phyloP scores from a whole-genome alignment of 306 rosid species.

The Citrullus amarus region DNA sequence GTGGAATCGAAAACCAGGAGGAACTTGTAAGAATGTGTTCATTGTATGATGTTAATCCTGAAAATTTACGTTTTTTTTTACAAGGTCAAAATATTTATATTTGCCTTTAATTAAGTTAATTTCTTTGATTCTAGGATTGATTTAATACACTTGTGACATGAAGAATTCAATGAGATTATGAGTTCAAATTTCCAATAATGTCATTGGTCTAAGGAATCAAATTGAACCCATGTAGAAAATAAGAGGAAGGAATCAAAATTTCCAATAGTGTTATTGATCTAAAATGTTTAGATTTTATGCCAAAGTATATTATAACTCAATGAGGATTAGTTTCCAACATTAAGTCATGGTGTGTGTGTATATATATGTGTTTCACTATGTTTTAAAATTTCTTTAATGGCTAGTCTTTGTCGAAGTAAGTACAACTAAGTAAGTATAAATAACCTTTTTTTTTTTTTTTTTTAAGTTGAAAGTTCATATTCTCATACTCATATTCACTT shows the following conservation, averaged over 20 bases:
- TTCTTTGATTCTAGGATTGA: neutral
- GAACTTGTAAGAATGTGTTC: constrained; percentile 50
- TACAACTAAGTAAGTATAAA: no score
- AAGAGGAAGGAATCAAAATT: no score
- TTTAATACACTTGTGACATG: neutral
- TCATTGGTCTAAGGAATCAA: no score
- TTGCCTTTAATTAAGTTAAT: neutral
- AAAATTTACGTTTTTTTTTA: neutral
- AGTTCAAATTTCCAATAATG: neutral
- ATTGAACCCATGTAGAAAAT: neutral
- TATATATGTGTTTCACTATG: no score
- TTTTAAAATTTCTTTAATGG: no score
- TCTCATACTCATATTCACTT: neutral
- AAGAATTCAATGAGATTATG: neutral
- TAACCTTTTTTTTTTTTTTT: no score
- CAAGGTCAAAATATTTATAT: neutral
- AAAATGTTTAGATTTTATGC: neutral
- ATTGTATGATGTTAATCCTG: neutral
- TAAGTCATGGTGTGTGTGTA: no score
- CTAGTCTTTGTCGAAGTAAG: no score
- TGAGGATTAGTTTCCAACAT: neutral
- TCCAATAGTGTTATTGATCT: no score
- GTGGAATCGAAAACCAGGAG: constrained; percentile 94
- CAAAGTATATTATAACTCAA: neutral
- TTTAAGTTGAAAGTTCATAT: no score